Evolutionary conservation across 441 rosid genomes (phyloP).

Genomic region (Croton laevigatus): DNA sequence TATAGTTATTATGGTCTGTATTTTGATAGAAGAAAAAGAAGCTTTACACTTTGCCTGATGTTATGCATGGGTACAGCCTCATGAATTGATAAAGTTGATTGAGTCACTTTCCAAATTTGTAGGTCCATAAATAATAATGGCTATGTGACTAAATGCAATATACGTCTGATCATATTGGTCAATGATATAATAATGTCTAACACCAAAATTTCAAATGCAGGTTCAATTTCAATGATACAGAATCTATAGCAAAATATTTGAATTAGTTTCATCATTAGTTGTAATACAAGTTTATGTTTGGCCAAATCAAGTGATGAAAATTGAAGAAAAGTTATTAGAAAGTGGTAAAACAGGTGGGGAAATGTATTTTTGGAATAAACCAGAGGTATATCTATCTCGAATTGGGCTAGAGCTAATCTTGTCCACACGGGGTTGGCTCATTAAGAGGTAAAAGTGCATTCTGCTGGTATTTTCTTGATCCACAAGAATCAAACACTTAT

Average conservation of each 20-base stretch:
- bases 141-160: not conserved
- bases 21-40: not conserved
- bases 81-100: not conserved
- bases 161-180: not conserved
- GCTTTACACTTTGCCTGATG: not conserved
- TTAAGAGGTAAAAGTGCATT: too few relatives aligned
- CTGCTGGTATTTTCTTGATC: too few relatives aligned
- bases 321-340: not conserved
- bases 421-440: too few relatives aligned
- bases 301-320: not conserved
- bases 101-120: not conserved
- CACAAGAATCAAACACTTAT: too few relatives aligned
- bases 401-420: too few relatives aligned
- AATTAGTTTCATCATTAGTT: too few relatives aligned
- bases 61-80: not conserved
- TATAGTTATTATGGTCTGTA: not conserved
- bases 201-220: not conserved
- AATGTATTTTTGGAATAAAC: conserved; percentile 28
- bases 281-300: too few relatives aligned
- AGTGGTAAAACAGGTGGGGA: not conserved
- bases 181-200: not conserved
- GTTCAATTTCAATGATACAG: too few relatives aligned
- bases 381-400: too few relatives aligned
- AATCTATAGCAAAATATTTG: too few relatives aligned
- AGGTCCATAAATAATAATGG: not conserved